Evolutionary conservation across 768 basidiomycete species (phyloP), one percentile per base, ranked within the genome.

Genomic region (Lyophyllum decastes): DNA sequence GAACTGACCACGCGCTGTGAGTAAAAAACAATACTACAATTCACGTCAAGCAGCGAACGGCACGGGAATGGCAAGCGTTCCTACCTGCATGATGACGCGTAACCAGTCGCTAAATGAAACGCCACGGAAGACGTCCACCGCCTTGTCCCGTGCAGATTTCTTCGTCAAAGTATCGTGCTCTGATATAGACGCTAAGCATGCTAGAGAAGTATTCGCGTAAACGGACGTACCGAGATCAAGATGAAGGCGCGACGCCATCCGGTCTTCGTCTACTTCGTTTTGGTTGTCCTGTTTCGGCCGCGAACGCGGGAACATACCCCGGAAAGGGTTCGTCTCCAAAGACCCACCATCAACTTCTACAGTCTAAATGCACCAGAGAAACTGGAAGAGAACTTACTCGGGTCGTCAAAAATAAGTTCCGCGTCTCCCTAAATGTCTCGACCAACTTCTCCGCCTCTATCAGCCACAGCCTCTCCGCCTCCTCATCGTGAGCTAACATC

Each of bases 401-500:
- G 26, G 87, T 87, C 2, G 88, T 86, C 64, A 89, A 79, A 68
- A 96, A 99, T 61, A 98, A 68, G 59, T 87, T 84, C 59, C 88
- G 82, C 0, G 95, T 95, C 74, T 94, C 89, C 52, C 96, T 78
- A 73, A 95, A 98, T 69, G 84, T 87, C 59, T 97, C 95, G 3
- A 97, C 82, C 46, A 99, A 76, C 63, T 85, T 89, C 67, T 93
- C 92, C 0, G 94, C 93, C 64, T 93, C 87, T 26, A 88, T 67
- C 61, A 96, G 74, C 90, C 95, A 98, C 63, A 88, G 83, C 50
- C 83, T 78, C 55, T 83, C 77, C 4, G 85, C 82, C 14, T 82
- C 82, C 2, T 75, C 69, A 9, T 70, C 77, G 6, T 69, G 71
- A 11, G 67, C 69, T 35, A 82, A 69, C 78, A 86, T 83, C 16